A percentile compares a stretch with the other conserved stretches of the same genome.
Evolutionary conservation across 768 basidiomycete species (phyloP).

Genomic region (Fibroporia radiculosa): DNA sequence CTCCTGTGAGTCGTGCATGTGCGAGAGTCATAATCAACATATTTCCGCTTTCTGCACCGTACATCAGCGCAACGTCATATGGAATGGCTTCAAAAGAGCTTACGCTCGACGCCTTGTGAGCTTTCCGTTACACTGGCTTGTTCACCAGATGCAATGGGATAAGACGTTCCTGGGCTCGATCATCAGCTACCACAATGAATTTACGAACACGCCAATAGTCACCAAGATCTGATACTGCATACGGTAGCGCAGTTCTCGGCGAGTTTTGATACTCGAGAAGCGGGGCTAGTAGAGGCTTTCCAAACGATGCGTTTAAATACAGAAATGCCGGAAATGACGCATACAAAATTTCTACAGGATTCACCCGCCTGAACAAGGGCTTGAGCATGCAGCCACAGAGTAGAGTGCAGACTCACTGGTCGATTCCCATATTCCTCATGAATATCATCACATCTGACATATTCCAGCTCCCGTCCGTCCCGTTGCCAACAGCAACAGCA

Average conservation of each 20-base stretch:
- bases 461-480: constrained; percentile 9
- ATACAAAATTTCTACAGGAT: constrained; percentile 25
- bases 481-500: constrained; percentile 15
- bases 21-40: constrained; percentile 21
- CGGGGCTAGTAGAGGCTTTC: constrained; percentile 18
- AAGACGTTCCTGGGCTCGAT: neutral
- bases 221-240: constrained; percentile 22
- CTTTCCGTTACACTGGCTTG: neutral
- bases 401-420: neutral
- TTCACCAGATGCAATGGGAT: constrained; percentile 10
- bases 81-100: neutral
- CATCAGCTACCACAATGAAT: neutral
- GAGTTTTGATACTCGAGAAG: constrained; percentile 20
- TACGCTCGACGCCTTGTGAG: constrained; percentile 11
- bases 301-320: constrained; percentile 22
- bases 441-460: constrained; percentile 16
- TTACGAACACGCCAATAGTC: neutral
- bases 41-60: constrained; percentile 24
- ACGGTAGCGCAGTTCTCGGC: constrained; percentile 11
- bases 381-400: neutral
- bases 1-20: constrained; percentile 21
- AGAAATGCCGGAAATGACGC: constrained; percentile 22
- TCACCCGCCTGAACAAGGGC: constrained; percentile 14
- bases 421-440: constrained; percentile 3
- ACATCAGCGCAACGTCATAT: neutral